Conservation (phyloP, 2,329 filamentous ascomycete genomes). For the Septoria linicola region DNA sequence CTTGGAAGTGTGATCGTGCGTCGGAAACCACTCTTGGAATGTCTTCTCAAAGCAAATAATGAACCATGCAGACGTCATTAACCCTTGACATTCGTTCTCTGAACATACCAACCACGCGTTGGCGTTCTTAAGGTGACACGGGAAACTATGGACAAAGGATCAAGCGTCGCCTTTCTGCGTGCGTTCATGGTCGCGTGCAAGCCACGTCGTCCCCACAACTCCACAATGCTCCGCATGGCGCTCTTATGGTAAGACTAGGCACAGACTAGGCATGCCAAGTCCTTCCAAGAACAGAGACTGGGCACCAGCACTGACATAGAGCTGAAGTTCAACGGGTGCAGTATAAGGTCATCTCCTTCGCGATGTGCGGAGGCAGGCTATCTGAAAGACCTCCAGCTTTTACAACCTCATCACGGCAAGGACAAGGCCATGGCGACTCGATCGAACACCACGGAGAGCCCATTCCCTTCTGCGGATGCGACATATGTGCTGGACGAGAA, state of each 20-base stretch:
- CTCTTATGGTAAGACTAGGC: slow-evolving; percentile 7
- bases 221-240: slow-evolving; percentile 1
- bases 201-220: background rate
- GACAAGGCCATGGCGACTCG: background rate
- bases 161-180: too few relatives aligned
- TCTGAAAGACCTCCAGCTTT: background rate
- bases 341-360: background rate
- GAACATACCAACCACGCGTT: too few relatives aligned
- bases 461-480: background rate
- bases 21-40: too few relatives aligned
- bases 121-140: too few relatives aligned
- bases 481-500: background rate
- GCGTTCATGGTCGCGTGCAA: too few relatives aligned
- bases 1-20: too few relatives aligned
- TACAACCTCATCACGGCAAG: background rate
- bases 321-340: background rate
- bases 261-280: slow-evolving; percentile 3
- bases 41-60: too few relatives aligned
- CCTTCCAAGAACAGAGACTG: slow-evolving; percentile 5
- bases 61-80: too few relatives aligned
- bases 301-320: background rate
- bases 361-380: background rate
- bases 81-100: too few relatives aligned
- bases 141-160: too few relatives aligned
- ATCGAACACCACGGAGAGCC: background rate